Evolutionary conservation across 73 alveolate species (phyloP), one percentile per base, ranked within the genome.

Genomic region (Paraurostyla sp.): DNA sequence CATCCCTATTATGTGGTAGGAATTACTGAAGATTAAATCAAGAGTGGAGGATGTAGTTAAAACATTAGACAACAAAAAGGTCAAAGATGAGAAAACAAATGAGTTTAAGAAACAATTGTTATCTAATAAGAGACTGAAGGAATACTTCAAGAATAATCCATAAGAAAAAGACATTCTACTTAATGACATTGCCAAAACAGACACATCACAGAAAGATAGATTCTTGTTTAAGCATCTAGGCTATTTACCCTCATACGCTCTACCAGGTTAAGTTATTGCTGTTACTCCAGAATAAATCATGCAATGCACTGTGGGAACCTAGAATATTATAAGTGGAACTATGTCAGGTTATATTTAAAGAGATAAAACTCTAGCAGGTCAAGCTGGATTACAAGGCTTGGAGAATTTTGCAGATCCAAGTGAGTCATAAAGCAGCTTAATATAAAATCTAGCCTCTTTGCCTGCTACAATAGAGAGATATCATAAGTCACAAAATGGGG

Each of bases 31-130:
- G 52, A 60, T 90, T 4, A 90, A 80, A 22, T 43, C 76, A 36
- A 68, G 95, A 49, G 92, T 90, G 36, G 87, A 68, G 13, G 92
- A 90, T 43, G 80, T 90, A 18, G 49, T 33, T 35, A 36, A 76
- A 49, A 54, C 91, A 18, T 35, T 90, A 38, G 54, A 76, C 27
- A 46, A 22, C 68, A 90, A 90, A 49, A 43, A 20, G n/a, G 83
- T 90, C 29, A 90, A 90, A 58, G 54, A 40, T 0, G 91, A 84
- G 30, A 82, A 76, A 49, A 57, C 59, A 27, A 90, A 83, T 69
- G 95, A 90, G 35, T 27, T 90, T 38, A 90, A 90, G 82, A 90
- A 83, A 81, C 88, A 90, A 71, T n/a, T 90, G 6, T 76, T 90
- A 0, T 27, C 71, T 0, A 43, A 69, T 0, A 90, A 90, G 86